These are phyloP conservation scores for Talaromyces funiculosus DNA, from an alignment of 2,329 filamentous ascomycete species.

Conservation along the genomic window DNA sequence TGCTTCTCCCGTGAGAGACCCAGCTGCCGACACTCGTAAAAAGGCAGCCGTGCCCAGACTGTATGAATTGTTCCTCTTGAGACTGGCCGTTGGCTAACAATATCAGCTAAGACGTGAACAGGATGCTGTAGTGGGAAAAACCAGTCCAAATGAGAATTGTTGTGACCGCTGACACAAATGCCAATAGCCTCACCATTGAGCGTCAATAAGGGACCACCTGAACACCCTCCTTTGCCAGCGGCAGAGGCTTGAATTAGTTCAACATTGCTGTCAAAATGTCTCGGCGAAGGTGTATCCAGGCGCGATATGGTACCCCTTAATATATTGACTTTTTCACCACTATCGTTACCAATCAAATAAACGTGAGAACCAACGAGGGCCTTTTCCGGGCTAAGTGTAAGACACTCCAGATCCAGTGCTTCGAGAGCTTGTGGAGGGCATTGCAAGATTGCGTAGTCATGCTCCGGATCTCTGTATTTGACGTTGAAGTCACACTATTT, in stretches of 20 bases:
- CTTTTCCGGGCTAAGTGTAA: conserved; percentile 4
- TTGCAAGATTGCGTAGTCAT: conserved; percentile 11
- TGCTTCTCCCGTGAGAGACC: conserved; percentile 7
- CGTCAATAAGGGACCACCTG: conserved; percentile 6
- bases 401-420: conserved; percentile 2
- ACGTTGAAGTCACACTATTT: conserved; percentile 9
- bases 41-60: conserved; percentile 6
- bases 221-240: conserved; percentile 11
- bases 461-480: conserved; percentile 10
- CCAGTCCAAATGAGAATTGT: conserved; percentile 10
- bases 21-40: conserved; percentile 7
- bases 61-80: conserved; percentile 10
- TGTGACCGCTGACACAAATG: conserved; percentile 11
- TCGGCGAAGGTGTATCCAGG: conserved; percentile 5
- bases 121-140: conserved; percentile 7
- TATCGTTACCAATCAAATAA: conserved; percentile 10
- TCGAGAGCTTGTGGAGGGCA: conserved; percentile 1
- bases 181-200: conserved; percentile 8
- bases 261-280: conserved; percentile 6
- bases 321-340: conserved; percentile 10
- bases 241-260: conserved; percentile 11
- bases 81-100: not conserved
- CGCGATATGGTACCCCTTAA: conserved; percentile 9
- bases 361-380: conserved; percentile 9
- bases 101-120: conserved; percentile 1